These are phyloP conservation scores for Neurospora sp. DNA, from an alignment of 495 filamentous ascomycete species.

Conservation along the genomic window DNA sequence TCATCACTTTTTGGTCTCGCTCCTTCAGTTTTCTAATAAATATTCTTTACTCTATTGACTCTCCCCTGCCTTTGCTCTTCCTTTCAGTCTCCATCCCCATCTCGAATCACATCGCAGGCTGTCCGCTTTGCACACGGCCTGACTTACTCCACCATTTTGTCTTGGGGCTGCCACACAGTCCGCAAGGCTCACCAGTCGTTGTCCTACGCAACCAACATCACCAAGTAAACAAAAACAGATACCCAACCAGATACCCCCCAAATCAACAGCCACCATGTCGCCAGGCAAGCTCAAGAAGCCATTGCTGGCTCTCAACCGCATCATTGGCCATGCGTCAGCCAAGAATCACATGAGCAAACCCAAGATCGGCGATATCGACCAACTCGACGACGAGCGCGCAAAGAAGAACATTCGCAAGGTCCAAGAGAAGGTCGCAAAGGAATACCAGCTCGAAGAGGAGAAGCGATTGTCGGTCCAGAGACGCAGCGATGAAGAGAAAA, in stretches of 20 bases:
- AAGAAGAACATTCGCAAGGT: constrained; percentile 41
- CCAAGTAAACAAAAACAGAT: not conserved
- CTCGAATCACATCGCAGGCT: not conserved
- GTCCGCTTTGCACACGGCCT: not conserved
- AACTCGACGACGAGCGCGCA: constrained; percentile 28
- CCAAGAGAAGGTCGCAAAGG: constrained; percentile 40
- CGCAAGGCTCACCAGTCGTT: not conserved
- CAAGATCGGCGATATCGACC: constrained; percentile 38
- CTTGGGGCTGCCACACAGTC: not conserved
- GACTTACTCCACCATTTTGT: not conserved
- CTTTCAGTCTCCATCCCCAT: not conserved
- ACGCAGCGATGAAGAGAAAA: constrained; percentile 36
- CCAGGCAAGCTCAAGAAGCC: constrained; percentile 30
- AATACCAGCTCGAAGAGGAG: constrained; percentile 41
- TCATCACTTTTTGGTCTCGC: not conserved
- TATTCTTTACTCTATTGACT: not conserved
- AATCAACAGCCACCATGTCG: constrained; percentile 18
- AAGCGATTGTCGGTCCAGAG: constrained; percentile 35
- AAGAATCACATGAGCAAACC: constrained; percentile 37
- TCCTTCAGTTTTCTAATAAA: not conserved
- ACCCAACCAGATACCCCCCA: not conserved
- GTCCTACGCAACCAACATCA: not conserved
- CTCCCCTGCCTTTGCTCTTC: not conserved
- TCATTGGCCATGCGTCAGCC: constrained; percentile 32
- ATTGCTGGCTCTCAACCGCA: constrained; percentile 32